Conservation (phyloP, 345 rosid genomes). For the Excoecaria cochinchinensis region DNA sequence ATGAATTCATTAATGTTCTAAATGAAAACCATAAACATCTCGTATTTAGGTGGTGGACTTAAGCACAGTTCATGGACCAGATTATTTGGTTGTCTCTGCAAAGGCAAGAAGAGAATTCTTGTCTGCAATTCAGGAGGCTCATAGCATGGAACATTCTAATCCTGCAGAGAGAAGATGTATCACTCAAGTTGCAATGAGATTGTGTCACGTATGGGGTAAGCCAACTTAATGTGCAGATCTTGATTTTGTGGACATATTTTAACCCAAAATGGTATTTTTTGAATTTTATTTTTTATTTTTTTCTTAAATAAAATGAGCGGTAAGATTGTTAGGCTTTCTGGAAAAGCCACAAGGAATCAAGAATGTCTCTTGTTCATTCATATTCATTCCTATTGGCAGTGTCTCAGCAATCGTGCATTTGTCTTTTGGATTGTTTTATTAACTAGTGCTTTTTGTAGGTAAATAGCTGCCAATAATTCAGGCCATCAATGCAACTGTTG, state of each 20-base stretch:
- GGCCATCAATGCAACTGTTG: no score
- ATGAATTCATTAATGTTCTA: neutral
- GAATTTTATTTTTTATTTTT: no score
- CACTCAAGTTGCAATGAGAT: slow-evolving; percentile 63
- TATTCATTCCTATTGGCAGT: no score
- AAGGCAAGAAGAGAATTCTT: slow-evolving; percentile 61
- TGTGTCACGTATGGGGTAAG: slow-evolving; percentile 83
- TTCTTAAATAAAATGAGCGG: no score
- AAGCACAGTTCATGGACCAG: slow-evolving; percentile 68
- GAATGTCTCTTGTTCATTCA: no score
- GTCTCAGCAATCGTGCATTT: no score
- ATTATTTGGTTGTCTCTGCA: slow-evolving; percentile 51
- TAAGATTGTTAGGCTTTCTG: no score
- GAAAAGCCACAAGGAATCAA: no score
- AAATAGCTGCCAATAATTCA: no score
- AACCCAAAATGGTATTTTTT: neutral
- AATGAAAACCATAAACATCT: slow-evolving; percentile 6
- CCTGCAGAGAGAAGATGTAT: slow-evolving; percentile 63
- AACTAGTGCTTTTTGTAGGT: no score
- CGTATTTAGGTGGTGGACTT: slow-evolving; percentile 64
- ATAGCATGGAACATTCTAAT: slow-evolving; percentile 60
- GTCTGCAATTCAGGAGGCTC: slow-evolving; percentile 74
- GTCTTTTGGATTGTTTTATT: no score
- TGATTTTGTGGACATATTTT: neutral
- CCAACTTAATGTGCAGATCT: slow-evolving; percentile 9